Conservation (phyloP, 495 filamentous ascomycete species). For the Lichina pygmaea region DNA sequence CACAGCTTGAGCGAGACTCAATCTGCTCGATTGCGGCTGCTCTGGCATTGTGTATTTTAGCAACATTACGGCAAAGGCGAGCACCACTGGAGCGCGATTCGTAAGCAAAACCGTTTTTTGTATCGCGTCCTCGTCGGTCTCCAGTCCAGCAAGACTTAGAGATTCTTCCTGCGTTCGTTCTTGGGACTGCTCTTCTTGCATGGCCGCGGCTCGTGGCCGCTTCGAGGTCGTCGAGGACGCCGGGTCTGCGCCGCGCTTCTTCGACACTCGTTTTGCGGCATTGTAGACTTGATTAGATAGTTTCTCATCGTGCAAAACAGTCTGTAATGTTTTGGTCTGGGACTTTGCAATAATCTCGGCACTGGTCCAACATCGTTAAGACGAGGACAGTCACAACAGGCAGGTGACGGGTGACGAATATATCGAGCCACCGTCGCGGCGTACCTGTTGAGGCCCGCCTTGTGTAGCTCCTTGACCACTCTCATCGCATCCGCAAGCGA, state of each 20-base stretch:
- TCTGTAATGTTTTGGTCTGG: constrained; percentile 22
- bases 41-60: constrained; percentile 57
- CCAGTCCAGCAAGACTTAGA: constrained; percentile 28
- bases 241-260: constrained; percentile 27
- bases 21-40: constrained; percentile 52
- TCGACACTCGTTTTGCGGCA: constrained; percentile 34
- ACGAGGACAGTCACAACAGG: not conserved
- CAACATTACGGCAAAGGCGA: constrained; percentile 52
- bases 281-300: constrained; percentile 32
- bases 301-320: constrained; percentile 42
- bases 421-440: not conserved
- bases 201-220: constrained; percentile 1
- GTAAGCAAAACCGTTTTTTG: constrained; percentile 30
- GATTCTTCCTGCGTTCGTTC: constrained; percentile 20
- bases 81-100: constrained; percentile 54
- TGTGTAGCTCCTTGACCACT: constrained; percentile 39
- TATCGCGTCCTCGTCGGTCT: constrained; percentile 29
- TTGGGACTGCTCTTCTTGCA: too few species aligned
- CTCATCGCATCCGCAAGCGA: constrained; percentile 42
- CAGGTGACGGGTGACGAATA: not conserved
- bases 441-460: constrained; percentile 28
- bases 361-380: constrained; percentile 12
- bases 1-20: constrained; percentile 55
- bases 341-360: constrained; percentile 35
- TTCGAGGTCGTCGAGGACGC: constrained; percentile 10